phyloP scores from a whole-genome alignment of 1,284 basidiomycete species.

The Austroboletus novae-zelandiae region DNA sequence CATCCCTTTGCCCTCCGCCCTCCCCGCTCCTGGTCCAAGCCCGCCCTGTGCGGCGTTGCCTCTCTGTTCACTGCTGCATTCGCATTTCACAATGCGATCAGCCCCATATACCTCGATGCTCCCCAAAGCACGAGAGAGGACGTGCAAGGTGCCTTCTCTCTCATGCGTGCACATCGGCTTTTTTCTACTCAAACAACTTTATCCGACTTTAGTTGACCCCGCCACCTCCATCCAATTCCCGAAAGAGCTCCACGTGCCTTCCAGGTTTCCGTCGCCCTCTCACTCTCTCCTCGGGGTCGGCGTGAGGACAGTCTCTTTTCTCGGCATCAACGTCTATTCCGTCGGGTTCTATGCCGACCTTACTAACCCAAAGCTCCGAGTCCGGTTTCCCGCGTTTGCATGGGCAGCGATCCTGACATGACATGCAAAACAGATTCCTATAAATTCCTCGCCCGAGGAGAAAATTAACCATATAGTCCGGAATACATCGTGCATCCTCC shows the following conservation, averaged over 20 bases:
- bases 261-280: slow-evolving; percentile 56
- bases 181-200: not conserved
- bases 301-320: slow-evolving; percentile 82
- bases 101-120: slow-evolving; percentile 40
- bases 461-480: slow-evolving; percentile 67
- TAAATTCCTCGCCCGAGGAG: slow-evolving; percentile 56
- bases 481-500: slow-evolving; percentile 69
- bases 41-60: slow-evolving; percentile 33
- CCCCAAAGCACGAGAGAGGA: slow-evolving; percentile 15
- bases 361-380: slow-evolving; percentile 57
- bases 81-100: slow-evolving; percentile 21
- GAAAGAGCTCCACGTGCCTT: slow-evolving; percentile 55
- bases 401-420: not conserved
- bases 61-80: slow-evolving; percentile 36
- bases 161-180: not conserved
- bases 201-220: slow-evolving; percentile 48
- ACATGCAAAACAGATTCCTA: slow-evolving; percentile 37
- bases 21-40: slow-evolving; percentile 16
- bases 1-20: slow-evolving; percentile 4
- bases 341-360: slow-evolving; percentile 85
- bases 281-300: slow-evolving; percentile 78
- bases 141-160: slow-evolving; percentile 19
- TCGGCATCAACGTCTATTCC: slow-evolving; percentile 82
- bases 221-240: slow-evolving; percentile 74
- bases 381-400: slow-evolving; percentile 25